Conservation (phyloP, 139 green algal species). For the Pseudopediastrum boryanum region DNA sequence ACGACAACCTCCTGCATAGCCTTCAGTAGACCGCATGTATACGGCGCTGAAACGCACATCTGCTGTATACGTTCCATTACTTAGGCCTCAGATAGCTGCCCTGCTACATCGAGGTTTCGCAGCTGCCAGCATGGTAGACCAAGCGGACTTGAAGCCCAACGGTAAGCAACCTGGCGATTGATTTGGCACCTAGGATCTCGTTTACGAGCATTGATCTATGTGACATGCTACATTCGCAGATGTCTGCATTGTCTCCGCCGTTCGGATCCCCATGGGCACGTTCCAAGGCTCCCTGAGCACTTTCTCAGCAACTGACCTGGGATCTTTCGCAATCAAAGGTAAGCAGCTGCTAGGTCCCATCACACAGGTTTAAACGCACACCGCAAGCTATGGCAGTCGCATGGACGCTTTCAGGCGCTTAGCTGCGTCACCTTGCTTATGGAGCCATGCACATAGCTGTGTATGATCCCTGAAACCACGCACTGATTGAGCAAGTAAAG, state of each 20-base stretch:
- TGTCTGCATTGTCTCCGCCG: constrained; percentile 66
- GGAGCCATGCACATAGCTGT: neutral
- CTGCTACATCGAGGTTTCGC: too few relatives aligned
- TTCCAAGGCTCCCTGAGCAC: constrained; percentile 75
- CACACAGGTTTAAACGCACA: neutral
- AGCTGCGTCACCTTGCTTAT: neutral
- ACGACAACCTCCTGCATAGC: too few relatives aligned
- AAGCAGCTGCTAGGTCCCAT: neutral
- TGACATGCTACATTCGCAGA: neutral
- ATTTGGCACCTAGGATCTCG: neutral
- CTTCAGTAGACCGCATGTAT: too few relatives aligned
- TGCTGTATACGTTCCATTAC: too few relatives aligned
- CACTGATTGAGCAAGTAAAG: neutral
- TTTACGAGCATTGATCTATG: too few relatives aligned
- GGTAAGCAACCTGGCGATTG: neutral
- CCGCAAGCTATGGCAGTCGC: neutral
- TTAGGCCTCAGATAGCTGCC: too few relatives aligned
- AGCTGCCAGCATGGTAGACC: constrained; percentile 5
- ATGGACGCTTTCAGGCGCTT: neutral
- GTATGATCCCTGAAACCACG: neutral
- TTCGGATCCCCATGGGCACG: constrained; percentile 74
- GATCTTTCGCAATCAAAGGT: constrained; percentile 78
- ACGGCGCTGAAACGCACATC: too few relatives aligned
- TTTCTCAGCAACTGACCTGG: constrained; percentile 78
- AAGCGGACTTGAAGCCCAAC: neutral